Evolutionary conservation across 2,329 filamentous ascomycete genomes (phyloP).

Genomic region (Fusarium sp.): DNA sequence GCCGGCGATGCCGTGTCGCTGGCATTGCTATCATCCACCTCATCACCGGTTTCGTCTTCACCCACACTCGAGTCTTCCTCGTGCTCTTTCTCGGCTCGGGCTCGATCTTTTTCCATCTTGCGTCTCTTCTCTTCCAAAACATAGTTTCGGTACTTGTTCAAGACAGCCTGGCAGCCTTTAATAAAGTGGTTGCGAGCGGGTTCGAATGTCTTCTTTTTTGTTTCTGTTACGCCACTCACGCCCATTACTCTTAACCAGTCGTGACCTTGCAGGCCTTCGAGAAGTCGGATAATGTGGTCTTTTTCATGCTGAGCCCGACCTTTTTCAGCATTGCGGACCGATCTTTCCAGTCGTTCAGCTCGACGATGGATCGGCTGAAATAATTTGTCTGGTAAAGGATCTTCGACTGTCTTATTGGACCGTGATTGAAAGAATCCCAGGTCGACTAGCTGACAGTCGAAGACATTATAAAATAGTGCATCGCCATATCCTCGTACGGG

Average conservation of each 20-base stretch:
- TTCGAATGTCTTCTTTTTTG: slow-evolving; percentile 87
- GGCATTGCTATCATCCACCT: slow-evolving; percentile 69
- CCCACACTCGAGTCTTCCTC: slow-evolving; percentile 48
- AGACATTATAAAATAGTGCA: slow-evolving; percentile 65
- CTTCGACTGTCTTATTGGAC: slow-evolving; percentile 57
- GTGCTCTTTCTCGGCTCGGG: slow-evolving; percentile 49
- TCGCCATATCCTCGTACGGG: slow-evolving; percentile 66
- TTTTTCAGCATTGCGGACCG: slow-evolving; percentile 72
- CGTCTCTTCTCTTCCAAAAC: slow-evolving; percentile 88
- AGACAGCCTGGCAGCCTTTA: slow-evolving; percentile 79
- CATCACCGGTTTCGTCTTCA: slow-evolving; percentile 47
- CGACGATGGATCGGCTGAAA: slow-evolving; percentile 67
- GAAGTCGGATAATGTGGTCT: slow-evolving; percentile 71
- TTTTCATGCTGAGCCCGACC: slow-evolving; percentile 74
- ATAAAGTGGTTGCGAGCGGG: slow-evolving; percentile 88
- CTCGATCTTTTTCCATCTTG: slow-evolving; percentile 78
- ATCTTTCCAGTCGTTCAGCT: slow-evolving; percentile 69
- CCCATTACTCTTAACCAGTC: slow-evolving; percentile 96
- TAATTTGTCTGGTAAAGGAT: slow-evolving; percentile 67
- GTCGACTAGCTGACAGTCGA: slow-evolving; percentile 67
- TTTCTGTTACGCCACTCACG: slow-evolving; percentile 85
- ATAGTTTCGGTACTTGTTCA: slow-evolving; percentile 91
- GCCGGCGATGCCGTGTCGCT: slow-evolving; percentile 60
- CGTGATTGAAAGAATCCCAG: slow-evolving; percentile 64
- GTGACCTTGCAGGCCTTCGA: slow-evolving; percentile 87